Percentiles rank a stretch among this genome's conserved stretches.
phyloP scores from a whole-genome alignment of 1,284 basidiomycete species.

The Ustilago loliicola region DNA sequence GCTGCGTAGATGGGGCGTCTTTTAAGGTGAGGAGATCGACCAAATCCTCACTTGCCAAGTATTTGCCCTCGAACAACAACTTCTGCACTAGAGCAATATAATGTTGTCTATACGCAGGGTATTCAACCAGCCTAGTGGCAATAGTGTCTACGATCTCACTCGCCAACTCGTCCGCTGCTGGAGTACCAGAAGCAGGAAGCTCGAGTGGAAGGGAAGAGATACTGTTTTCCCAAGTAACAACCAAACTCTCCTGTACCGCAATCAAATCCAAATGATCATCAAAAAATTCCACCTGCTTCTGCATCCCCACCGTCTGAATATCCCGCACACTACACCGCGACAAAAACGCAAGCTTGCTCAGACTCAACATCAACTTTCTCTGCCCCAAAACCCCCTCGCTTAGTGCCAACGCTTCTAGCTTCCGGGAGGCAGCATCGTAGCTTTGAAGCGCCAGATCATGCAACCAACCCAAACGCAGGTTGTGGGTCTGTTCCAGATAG shows the following conservation, averaged over 20 bases:
- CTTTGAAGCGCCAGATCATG: slow-evolving; percentile 83
- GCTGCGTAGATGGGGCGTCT: slow-evolving; percentile 69
- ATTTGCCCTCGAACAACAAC: slow-evolving; percentile 68
- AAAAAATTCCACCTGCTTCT: slow-evolving; percentile 70
- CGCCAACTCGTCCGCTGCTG: slow-evolving; percentile 28
- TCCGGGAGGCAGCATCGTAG: slow-evolving; percentile 78
- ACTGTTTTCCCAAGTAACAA: slow-evolving; percentile 51
- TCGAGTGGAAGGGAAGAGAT: slow-evolving; percentile 23
- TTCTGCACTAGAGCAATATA: slow-evolving; percentile 56
- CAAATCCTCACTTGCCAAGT: slow-evolving; percentile 72
- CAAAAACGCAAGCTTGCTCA: slow-evolving; percentile 88
- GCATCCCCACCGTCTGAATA: slow-evolving; percentile 40
- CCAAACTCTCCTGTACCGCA: slow-evolving; percentile 74
- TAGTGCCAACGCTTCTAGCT: slow-evolving; percentile 75
- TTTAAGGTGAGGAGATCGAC: slow-evolving; percentile 74
- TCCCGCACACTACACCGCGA: slow-evolving; percentile 71
- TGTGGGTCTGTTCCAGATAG: slow-evolving; percentile 79
- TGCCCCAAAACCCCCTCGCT: slow-evolving; percentile 73
- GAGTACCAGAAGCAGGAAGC: background rate
- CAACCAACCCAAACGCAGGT: slow-evolving; percentile 83
- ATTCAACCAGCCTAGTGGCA: slow-evolving; percentile 39
- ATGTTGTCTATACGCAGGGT: slow-evolving; percentile 55
- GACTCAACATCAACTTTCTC: slow-evolving; percentile 84
- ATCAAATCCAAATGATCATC: slow-evolving; percentile 75
- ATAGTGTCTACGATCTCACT: slow-evolving; percentile 29